Percentiles rank a stretch among this genome's conserved stretches.
These are phyloP conservation scores for Trametes cinnabarina DNA, from an alignment of 768 basidiomycete species.

Conservation along the genomic window DNA sequence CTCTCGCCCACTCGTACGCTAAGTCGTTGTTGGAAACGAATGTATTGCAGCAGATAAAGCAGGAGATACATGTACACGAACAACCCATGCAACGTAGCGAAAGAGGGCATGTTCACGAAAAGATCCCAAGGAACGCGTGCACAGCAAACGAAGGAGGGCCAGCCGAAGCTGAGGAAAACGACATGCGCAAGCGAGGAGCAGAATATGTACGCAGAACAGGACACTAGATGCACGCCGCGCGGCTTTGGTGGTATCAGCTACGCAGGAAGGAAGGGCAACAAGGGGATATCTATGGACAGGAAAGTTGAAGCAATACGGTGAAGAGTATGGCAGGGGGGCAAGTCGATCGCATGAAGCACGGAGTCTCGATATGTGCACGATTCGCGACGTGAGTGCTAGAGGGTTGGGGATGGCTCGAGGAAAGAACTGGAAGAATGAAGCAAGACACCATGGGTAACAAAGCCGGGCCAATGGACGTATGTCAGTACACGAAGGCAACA, in stretches of 20 bases:
- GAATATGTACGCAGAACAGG: conserved; percentile 1
- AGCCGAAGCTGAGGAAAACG: no score
- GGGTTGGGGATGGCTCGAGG: conserved; percentile 3
- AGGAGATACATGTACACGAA: conserved; percentile 16
- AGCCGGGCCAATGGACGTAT: background rate
- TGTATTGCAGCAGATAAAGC: background rate
- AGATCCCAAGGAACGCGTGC: conserved; percentile 15
- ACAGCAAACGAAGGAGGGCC: conserved; percentile 12
- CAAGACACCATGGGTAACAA: background rate
- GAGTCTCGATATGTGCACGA: background rate
- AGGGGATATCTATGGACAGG: background rate
- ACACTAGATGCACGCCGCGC: background rate
- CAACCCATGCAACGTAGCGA: conserved; percentile 2
- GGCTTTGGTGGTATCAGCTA: background rate
- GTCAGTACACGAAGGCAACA: background rate
- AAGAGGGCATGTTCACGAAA: conserved; percentile 7
- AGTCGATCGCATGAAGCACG: background rate
- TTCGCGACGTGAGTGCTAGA: conserved; percentile 2
- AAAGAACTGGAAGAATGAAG: background rate
- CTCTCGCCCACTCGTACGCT: no score
- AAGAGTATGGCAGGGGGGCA: background rate
- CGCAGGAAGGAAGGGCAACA: background rate
- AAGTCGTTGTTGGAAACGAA: no score
- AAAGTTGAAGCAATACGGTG: background rate
- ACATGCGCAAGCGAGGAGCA: background rate